Conservation (phyloP, 106 monocot species). For the Hemerocallis citrina region DNA sequence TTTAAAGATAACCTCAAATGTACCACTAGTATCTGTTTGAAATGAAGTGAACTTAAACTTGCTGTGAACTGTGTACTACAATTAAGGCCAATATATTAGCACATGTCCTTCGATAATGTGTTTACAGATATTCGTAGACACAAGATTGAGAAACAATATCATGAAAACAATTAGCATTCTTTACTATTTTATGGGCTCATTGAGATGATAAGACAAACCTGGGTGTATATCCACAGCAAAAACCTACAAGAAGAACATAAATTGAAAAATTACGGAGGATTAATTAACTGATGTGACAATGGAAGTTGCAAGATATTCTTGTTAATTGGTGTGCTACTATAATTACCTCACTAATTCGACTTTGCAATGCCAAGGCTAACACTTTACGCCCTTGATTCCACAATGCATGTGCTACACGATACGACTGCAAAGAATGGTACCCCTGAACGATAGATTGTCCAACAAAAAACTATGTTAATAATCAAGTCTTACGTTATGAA, state of each 20-base stretch:
- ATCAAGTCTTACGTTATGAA: no score
- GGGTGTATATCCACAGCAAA: slow-evolving; percentile 95
- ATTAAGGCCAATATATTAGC: no score
- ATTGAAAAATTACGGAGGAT: not conserved
- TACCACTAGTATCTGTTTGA: no score
- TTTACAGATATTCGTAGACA: not conserved
- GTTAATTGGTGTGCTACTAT: no score
- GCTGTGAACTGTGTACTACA: no score
- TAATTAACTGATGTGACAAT: not conserved
- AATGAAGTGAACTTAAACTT: no score
- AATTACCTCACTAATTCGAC: slow-evolving; percentile 84
- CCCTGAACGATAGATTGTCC: slow-evolving; percentile 63
- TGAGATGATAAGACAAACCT: slow-evolving; percentile 33
- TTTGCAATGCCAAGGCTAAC: slow-evolving; percentile 86
- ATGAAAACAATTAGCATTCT: not conserved
- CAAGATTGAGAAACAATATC: not conserved
- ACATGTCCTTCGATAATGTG: no score
- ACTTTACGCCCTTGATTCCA: slow-evolving; percentile 85
- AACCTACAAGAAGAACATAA: slow-evolving; percentile 37
- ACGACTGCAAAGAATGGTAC: slow-evolving; percentile 90
- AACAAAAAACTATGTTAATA: no score
- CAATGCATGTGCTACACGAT: slow-evolving; percentile 85
- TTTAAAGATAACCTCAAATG: no score
- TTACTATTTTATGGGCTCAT: not conserved
- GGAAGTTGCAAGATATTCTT: not conserved